Evolutionary conservation across 495 filamentous ascomycete genomes (phyloP), one percentile per base, ranked within the genome.

Genomic region (Talaromyces thailandensis): DNA sequence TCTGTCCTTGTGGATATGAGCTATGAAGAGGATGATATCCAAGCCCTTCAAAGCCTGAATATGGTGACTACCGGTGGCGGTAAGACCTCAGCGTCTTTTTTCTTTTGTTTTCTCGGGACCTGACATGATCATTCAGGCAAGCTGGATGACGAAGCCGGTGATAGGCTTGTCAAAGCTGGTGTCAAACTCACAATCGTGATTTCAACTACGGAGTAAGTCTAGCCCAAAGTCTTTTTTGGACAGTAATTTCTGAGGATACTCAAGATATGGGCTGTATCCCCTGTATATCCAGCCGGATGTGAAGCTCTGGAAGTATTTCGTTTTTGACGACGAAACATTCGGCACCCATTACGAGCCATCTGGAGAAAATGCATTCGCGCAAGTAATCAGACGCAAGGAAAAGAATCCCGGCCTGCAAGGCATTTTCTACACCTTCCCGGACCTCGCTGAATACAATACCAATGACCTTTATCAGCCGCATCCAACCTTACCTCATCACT

Each of bases 381-480:
- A 82, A 29, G 72, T 83, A 18, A 48, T 71, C 31, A 60, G 68
- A 24, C 63, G 67, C 2, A 60, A 35, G 18, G 40, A 65, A 28
- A 43, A 67, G 29, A 55, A 63, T 40, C 67, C 62, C 1, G 64
- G 45, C 7, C 29, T 65, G 7, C 66, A 66, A 50, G 62, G 51
- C 2, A 51, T 68, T 16, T 68, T 68, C 55, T 82, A 84, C 67
- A 79, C 71, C 21, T 86, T 84, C 59, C 83, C 82, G 28, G 70
- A 84, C 6, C 11, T 71, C 4, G 63, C 77, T 3, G 77, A 85
- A 67, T 86, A 73, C 64, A 68, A 70, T 26, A 85, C 80, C 21
- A 81, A 81, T 59, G 84, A 88, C 68, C 66, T 86, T 48, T 88
- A 75, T 68, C 66, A 66, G 53, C 73, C 65, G 7, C 82, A 86